A percentile compares a stretch with the other conserved stretches of the same genome.
Evolutionary conservation across 2,329 filamentous ascomycete genomes (phyloP).

Genomic region (Trichophyton equinum): DNA sequence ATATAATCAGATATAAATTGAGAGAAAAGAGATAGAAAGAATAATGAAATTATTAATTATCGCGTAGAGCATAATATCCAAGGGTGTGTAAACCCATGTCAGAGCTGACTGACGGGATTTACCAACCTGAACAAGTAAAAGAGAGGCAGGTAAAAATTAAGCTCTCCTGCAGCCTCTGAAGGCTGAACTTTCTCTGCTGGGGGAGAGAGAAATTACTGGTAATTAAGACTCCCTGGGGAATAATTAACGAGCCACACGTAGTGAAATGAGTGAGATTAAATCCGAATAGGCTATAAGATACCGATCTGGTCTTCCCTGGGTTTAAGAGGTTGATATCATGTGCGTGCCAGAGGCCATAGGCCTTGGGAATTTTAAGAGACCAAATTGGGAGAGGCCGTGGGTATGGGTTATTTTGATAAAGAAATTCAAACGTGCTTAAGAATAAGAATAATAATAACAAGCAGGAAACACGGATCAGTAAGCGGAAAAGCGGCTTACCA

Average conservation of each 20-base stretch:
- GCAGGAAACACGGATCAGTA: not conserved
- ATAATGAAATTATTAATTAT: not conserved
- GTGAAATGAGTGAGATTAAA: not conserved
- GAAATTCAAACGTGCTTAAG: not conserved
- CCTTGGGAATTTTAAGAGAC: not conserved
- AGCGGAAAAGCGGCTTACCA: slow-evolving; percentile 23
- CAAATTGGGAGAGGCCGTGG: not conserved
- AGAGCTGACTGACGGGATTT: not conserved
- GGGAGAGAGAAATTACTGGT: not conserved
- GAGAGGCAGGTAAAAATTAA: not conserved
- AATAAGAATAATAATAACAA: not conserved
- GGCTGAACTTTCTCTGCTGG: not conserved
- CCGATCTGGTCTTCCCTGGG: not conserved
- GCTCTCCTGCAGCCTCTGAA: not conserved
- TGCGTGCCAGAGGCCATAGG: not conserved
- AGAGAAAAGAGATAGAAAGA: not conserved
- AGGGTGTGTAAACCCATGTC: not conserved
- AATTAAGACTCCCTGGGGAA: not conserved
- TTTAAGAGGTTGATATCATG: not conserved
- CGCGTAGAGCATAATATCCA: slow-evolving; percentile 2
- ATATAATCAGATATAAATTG: not conserved
- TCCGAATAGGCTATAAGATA: not conserved
- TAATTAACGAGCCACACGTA: not conserved
- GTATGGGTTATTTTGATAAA: not conserved
- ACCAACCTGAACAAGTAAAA: not conserved